phyloP scores from a whole-genome alignment of 2,329 filamentous ascomycete genomes.

The Nemania serpens region DNA sequence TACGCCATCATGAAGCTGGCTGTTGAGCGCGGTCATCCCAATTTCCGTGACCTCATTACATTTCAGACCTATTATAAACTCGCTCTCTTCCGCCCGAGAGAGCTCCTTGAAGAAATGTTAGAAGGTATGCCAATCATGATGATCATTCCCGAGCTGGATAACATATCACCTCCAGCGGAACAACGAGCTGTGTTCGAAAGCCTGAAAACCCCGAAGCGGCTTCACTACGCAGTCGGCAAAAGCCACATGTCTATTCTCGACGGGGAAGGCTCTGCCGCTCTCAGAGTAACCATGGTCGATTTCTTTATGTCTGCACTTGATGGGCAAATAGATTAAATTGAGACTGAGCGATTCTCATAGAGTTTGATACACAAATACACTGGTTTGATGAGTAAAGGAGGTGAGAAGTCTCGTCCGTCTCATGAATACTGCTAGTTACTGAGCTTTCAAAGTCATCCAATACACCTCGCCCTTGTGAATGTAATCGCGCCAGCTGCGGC shows the following conservation, averaged over 20 bases:
- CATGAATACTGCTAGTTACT: too few relatives aligned
- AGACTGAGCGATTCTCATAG: too few relatives aligned
- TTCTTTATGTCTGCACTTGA: neutral
- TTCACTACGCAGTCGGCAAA: slow-evolving; percentile 12
- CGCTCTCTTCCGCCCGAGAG: slow-evolving; percentile 34
- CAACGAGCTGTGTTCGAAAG: slow-evolving; percentile 33
- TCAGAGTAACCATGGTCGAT: neutral
- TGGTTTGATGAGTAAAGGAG: too few relatives aligned
- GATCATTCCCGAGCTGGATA: slow-evolving; percentile 38
- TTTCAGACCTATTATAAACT: slow-evolving; percentile 40
- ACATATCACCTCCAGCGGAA: slow-evolving; percentile 32
- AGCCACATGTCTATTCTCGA: slow-evolving; percentile 4
- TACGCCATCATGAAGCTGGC: slow-evolving; percentile 33
- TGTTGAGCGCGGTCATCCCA: slow-evolving; percentile 23
- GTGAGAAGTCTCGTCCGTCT: too few relatives aligned
- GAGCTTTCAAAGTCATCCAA: too few relatives aligned
- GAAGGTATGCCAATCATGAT: slow-evolving; percentile 34
- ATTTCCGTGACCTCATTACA: slow-evolving; percentile 36
- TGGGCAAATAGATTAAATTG: neutral
- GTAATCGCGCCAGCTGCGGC: too few relatives aligned
- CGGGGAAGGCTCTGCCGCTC: neutral
- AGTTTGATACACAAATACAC: too few relatives aligned
- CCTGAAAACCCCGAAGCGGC: slow-evolving; percentile 10
- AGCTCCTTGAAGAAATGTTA: slow-evolving; percentile 28
- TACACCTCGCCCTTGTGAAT: too few relatives aligned